Conservation (phyloP, 305 asterid genomes). For the Withania somnifera region DNA sequence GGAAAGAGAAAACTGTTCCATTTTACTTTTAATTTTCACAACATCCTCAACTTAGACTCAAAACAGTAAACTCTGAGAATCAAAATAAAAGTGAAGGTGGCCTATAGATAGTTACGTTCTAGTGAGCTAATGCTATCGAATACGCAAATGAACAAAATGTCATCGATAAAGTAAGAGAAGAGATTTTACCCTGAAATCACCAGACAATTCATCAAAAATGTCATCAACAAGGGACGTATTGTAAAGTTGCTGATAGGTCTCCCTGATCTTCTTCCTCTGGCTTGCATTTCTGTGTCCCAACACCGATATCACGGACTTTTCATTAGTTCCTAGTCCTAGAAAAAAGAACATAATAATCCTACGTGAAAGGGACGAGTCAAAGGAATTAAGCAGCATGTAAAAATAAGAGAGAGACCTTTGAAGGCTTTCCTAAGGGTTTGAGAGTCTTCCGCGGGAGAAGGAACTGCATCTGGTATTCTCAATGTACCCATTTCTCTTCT, state of each 20-base stretch:
- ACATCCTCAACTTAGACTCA: background rate
- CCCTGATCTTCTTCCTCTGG: constrained; percentile 56
- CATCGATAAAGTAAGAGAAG: background rate
- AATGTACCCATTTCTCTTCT: constrained; percentile 30
- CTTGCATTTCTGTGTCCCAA: constrained; percentile 50
- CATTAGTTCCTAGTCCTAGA: constrained; percentile 62
- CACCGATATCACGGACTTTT: constrained; percentile 44
- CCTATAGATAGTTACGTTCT: background rate
- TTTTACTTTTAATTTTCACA: background rate
- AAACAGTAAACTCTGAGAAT: background rate
- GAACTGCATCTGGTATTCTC: constrained; percentile 37
- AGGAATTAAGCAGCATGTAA: too few species aligned
- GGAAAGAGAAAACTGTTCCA: background rate
- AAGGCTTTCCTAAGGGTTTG: constrained; percentile 40
- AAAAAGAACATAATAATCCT: constrained; percentile 7
- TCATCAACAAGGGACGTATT: constrained; percentile 40
- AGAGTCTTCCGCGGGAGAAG: constrained; percentile 55
- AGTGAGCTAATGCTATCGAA: background rate
- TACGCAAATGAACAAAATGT: background rate
- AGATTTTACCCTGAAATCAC: constrained; percentile 53
- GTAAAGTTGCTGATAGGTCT: constrained; percentile 45
- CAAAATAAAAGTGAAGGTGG: background rate
- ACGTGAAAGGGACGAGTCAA: background rate
- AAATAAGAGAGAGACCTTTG: constrained; percentile 22
- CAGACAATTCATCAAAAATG: constrained; percentile 47